Evolutionary conservation across 495 filamentous ascomycete species (phyloP), one percentile per base, ranked within the genome.

Genomic region (Pyrenopolyporus hunteri): DNA sequence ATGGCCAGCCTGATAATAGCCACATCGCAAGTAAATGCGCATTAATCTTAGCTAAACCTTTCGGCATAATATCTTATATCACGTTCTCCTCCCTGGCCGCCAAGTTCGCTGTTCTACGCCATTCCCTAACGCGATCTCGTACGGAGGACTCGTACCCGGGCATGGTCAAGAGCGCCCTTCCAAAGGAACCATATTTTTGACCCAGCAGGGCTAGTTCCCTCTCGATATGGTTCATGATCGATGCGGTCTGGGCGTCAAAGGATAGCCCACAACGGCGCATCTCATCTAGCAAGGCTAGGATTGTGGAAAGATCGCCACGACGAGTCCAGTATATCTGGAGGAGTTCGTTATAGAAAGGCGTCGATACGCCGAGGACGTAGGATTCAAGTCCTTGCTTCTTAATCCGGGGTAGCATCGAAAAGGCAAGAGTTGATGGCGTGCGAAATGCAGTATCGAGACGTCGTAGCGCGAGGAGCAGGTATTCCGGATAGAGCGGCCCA

Each of bases 191-290:
- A 13, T 47, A n/a, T n/a, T 59, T 66, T 10, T n/a, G 17, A 3
- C 22, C 49, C 40, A 59, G 19, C 6, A 22, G 5, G 6, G 10
- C 26, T 7, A 74, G n/a, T 1, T 40, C 52, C 1, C 29, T 2
- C 10, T 68, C 40, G 5, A 77, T 74, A 8, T 59, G 58, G 3
- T 65, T 9, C 3, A 93, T 60, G 10, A 92, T 59, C 0, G 62
- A 61, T 9, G 78, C 67, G 1, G 89, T 90, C n/a, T 76, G 76
- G 0, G 58, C 57, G 58, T 91, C 81, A 26, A 83, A 81, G 14
- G 83, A 82, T 19, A 93, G 70, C 6, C 89, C 91, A 1, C 78
- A 83, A 6, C 81, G 71, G 32, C 89, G 85, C 92, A 97, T 97
- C 71, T 97, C 91, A 35, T 77, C 73, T 5, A 95, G 73, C 3